Conservation (phyloP, 768 basidiomycete species). For the Agaricus sinodeliciosus region DNA sequence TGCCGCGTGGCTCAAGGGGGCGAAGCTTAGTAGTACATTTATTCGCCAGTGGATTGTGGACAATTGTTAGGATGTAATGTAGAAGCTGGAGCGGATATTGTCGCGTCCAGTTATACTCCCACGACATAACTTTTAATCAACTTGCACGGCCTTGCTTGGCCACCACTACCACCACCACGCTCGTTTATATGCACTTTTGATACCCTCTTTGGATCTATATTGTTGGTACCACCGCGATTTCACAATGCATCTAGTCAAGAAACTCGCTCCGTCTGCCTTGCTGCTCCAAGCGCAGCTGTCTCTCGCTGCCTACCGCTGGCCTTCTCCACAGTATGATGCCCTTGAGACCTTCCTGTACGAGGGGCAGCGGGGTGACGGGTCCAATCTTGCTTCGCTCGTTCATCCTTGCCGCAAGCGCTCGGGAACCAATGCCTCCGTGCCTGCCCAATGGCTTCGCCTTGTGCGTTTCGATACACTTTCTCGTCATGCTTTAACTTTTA, state of each 20-base stretch:
- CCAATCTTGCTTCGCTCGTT: conserved; percentile 25
- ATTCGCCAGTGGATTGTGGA: conserved; percentile 83
- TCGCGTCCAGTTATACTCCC: not conserved
- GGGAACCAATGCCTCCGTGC: conserved; percentile 22
- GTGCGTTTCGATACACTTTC: conserved; percentile 14
- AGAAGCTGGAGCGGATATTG: not conserved
- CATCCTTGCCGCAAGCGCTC: conserved; percentile 26
- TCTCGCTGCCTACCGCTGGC: conserved; percentile 22
- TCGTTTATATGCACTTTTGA: conserved; percentile 11
- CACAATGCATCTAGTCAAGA: not conserved
- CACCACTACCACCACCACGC: not conserved
- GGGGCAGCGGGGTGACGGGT: conserved; percentile 25
- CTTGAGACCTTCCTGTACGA: conserved; percentile 27
- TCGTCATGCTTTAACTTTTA: not conserved
- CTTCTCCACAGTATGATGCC: conserved; percentile 30
- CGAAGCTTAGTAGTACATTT: conserved; percentile 93
- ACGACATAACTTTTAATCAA: not conserved
- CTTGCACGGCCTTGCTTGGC: not conserved
- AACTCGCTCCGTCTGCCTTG: not conserved
- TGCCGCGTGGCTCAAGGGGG: conserved; percentile 58
- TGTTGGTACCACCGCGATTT: not conserved
- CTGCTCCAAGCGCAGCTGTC: not conserved
- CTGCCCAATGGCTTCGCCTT: conserved; percentile 31
- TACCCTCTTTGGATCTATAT: not conserved
- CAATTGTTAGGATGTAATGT: conserved; percentile 13